Evolutionary conservation across 2,329 filamentous ascomycete species (phyloP).

Genomic region (Lasiodiplodia theobromae): DNA sequence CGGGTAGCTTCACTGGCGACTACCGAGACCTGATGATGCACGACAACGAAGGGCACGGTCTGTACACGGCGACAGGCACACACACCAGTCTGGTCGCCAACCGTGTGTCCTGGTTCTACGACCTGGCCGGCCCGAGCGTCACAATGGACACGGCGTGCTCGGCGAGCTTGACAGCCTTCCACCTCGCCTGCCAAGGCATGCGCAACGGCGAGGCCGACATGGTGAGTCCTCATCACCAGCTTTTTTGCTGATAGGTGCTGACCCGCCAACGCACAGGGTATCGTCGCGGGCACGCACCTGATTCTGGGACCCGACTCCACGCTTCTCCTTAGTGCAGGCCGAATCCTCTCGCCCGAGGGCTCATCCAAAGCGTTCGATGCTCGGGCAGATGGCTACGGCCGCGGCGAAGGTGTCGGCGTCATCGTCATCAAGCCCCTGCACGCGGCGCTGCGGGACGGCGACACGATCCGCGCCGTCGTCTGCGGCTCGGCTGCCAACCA

Average conservation of each 20-base stretch:
- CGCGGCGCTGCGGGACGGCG: conserved; percentile 64
- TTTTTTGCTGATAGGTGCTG: no score
- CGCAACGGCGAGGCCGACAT: conserved; percentile 36
- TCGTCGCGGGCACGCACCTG: conserved; percentile 6
- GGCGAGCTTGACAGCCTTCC: conserved; percentile 35
- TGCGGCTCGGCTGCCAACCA: conserved; percentile 50
- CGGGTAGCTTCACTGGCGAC: conserved; percentile 32
- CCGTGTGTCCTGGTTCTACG: conserved; percentile 41
- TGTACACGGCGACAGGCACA: conserved; percentile 30
- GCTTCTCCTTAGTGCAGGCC: conserved; percentile 33
- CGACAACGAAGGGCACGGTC: conserved; percentile 27
- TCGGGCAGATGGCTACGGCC: conserved; percentile 68
- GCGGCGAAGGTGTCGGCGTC: conserved; percentile 68
- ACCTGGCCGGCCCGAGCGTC: conserved; percentile 39
- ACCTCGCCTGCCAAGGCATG: conserved; percentile 38
- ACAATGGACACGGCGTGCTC: conserved; percentile 48
- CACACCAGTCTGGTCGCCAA: conserved; percentile 37
- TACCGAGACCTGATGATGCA: conserved; percentile 21
- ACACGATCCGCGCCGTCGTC: conserved; percentile 57
- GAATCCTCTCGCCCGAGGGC: conserved; percentile 43
- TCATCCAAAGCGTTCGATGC: conserved; percentile 53
- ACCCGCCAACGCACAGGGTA: background rate
- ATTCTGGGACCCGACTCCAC: conserved; percentile 32
- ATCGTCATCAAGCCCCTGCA: conserved; percentile 64
- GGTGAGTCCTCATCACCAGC: conserved; percentile 53